Conservation (phyloP, 1,284 basidiomycete genomes). For the Ceratobasidium sp. region DNA sequence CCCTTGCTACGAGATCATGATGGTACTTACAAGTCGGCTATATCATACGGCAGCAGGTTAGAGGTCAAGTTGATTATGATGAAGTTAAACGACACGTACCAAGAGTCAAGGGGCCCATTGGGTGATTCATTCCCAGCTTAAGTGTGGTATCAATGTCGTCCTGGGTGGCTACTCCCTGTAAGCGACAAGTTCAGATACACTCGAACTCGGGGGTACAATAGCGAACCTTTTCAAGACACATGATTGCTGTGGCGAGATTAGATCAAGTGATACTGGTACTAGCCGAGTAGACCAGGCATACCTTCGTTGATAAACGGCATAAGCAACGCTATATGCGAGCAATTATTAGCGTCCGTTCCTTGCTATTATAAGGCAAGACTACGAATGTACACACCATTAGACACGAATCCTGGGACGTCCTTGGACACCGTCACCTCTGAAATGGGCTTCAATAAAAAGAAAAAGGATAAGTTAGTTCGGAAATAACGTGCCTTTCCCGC, state of each 20-base stretch:
- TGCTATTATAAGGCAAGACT: neutral
- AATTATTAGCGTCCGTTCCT: neutral
- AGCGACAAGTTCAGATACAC: conserved; percentile 33
- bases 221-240: conserved; percentile 86
- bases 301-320: conserved; percentile 94
- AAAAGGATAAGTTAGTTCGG: conserved; percentile 5
- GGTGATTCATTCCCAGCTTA: conserved; percentile 94
- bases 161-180: conserved; percentile 85
- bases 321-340: conserved; percentile 64
- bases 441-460: conserved; percentile 43
- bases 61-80: too few relatives aligned
- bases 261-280: conserved; percentile 47
- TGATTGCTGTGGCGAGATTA: conserved; percentile 89
- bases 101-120: conserved; percentile 92
- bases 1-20: conserved; percentile 2
- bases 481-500: conserved; percentile 80
- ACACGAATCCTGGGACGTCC: conserved; percentile 93
- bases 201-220: neutral
- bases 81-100: conserved; percentile 60
- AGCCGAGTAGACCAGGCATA: neutral
- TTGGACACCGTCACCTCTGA: conserved; percentile 88
- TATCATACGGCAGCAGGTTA: conserved; percentile 20
- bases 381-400: conserved; percentile 64
- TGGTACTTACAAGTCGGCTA: conserved; percentile 81
- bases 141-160: conserved; percentile 97